phyloP scores from a whole-genome alignment of 805 yeast genomes.

The Metschnikowia proteae region DNA sequence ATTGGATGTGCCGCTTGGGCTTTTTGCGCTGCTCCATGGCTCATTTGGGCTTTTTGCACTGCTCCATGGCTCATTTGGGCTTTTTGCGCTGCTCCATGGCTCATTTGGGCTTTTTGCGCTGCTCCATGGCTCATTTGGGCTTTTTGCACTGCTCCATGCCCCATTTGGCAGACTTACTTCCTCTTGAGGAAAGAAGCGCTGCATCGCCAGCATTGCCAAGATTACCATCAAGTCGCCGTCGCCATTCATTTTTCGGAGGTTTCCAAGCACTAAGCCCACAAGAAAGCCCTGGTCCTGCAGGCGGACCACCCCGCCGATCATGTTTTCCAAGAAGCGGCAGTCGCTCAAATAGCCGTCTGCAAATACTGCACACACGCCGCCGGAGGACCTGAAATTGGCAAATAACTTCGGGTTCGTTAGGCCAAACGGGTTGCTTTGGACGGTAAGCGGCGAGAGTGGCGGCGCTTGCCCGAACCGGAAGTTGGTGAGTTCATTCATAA shows the following conservation, averaged over 20 bases:
- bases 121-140: not conserved
- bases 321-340: slow-evolving; percentile 42
- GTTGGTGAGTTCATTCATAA: not conserved
- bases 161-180: not conserved
- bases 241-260: slow-evolving; percentile 37
- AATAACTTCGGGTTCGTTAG: slow-evolving; percentile 11
- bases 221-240: slow-evolving; percentile 42
- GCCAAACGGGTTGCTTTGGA: slow-evolving; percentile 14
- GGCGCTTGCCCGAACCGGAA: not conserved
- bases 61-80: not conserved
- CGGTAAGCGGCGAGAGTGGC: not conserved
- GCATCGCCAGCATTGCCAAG: not conserved
- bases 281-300: not conserved
- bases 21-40: not conserved
- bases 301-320: slow-evolving; percentile 38
- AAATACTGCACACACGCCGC: slow-evolving; percentile 21
- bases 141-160: not conserved
- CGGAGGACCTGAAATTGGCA: slow-evolving; percentile 13
- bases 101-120: too few species aligned
- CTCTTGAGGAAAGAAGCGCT: not conserved
- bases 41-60: not conserved
- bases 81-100: not conserved
- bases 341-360: slow-evolving; percentile 31
- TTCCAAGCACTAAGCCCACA: slow-evolving; percentile 40
- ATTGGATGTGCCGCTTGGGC: not conserved